phyloP scores from a whole-genome alignment of 2,329 filamentous ascomycete species.

The Huntiella omanensis region DNA sequence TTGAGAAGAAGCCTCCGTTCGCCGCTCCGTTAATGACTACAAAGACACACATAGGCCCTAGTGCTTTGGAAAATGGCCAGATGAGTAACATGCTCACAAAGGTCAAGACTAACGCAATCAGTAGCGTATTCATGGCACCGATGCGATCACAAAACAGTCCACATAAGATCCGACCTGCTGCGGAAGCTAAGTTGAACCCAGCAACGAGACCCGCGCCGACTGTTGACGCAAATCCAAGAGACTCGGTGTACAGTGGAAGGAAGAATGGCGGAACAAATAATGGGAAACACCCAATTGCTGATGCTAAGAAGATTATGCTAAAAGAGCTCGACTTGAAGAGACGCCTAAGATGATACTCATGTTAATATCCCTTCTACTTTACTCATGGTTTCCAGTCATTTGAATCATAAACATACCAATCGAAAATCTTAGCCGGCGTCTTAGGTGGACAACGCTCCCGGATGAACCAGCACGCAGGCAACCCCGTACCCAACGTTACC shows the following conservation, averaged over 20 bases:
- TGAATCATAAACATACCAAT: conserved; percentile 22
- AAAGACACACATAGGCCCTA: conserved; percentile 36
- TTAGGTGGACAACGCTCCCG: conserved; percentile 25
- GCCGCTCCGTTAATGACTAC: conserved; percentile 39
- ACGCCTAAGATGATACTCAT: conserved; percentile 17
- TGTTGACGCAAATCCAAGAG: conserved; percentile 32
- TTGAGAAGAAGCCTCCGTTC: conserved; percentile 45
- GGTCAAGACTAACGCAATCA: conserved; percentile 30
- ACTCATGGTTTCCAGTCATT: no score
- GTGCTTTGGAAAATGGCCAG: conserved; percentile 37
- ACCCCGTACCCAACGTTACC: conserved; percentile 30
- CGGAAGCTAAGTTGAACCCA: conserved; percentile 41
- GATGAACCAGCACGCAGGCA: conserved; percentile 36
- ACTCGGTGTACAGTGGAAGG: conserved; percentile 34
- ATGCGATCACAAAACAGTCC: conserved; percentile 35
- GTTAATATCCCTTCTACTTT: neutral
- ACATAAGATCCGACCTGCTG: conserved; percentile 34
- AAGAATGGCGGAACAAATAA: conserved; percentile 44
- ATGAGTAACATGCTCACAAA: conserved; percentile 39
- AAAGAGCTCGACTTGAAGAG: conserved; percentile 35
- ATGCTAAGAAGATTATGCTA: conserved; percentile 31
- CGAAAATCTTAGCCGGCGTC: conserved; percentile 23
- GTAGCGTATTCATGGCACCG: conserved; percentile 36
- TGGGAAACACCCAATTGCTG: conserved; percentile 38
- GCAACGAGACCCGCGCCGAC: conserved; percentile 39